phyloP scores from a whole-genome alignment of 768 basidiomycete genomes.

The Termitomyces sp. region DNA sequence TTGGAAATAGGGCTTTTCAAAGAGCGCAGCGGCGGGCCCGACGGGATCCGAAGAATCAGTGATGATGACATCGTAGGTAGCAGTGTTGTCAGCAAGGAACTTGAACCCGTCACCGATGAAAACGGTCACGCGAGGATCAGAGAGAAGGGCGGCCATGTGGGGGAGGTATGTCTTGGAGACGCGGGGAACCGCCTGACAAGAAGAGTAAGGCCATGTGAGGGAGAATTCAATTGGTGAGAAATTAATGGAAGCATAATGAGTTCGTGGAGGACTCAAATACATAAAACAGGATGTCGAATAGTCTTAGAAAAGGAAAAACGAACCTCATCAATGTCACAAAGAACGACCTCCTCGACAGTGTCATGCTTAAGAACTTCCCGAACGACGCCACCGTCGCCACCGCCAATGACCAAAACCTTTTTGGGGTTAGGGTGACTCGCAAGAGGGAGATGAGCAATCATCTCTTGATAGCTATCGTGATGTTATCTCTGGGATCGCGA shows the following conservation, averaged over 20 bases:
- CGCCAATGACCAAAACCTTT: slow-evolving; percentile 95
- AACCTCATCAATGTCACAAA: slow-evolving; percentile 98
- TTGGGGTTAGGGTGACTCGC: slow-evolving; percentile 95
- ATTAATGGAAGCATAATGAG: background rate
- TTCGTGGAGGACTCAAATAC: background rate
- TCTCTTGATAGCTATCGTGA: slow-evolving; percentile 88
- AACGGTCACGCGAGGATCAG: slow-evolving; percentile 77
- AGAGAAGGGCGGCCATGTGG: slow-evolving; percentile 84
- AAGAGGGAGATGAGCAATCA: slow-evolving; percentile 97
- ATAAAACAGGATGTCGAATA: background rate
- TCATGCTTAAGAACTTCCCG: slow-evolving; percentile 95
- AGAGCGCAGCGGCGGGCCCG: slow-evolving; percentile 89
- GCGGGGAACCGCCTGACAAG: slow-evolving; percentile 76
- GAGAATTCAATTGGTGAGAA: background rate
- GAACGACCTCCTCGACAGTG: slow-evolving; percentile 83
- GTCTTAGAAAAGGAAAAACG: background rate
- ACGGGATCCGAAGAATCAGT: slow-evolving; percentile 99
- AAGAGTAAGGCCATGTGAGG: background rate
- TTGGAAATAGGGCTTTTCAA: slow-evolving; percentile 96
- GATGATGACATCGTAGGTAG: slow-evolving; percentile 94
- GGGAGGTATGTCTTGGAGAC: slow-evolving; percentile 93
- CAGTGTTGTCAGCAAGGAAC: slow-evolving; percentile 84
- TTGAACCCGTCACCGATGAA: slow-evolving; percentile 95
- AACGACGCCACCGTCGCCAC: slow-evolving; percentile 97
- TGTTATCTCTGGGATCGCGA: background rate